A percentile compares a stretch with the other conserved stretches of the same genome.
Evolutionary conservation across 129 eudicot species (phyloP).

Genomic region (Smallanthus sonchifolius): DNA sequence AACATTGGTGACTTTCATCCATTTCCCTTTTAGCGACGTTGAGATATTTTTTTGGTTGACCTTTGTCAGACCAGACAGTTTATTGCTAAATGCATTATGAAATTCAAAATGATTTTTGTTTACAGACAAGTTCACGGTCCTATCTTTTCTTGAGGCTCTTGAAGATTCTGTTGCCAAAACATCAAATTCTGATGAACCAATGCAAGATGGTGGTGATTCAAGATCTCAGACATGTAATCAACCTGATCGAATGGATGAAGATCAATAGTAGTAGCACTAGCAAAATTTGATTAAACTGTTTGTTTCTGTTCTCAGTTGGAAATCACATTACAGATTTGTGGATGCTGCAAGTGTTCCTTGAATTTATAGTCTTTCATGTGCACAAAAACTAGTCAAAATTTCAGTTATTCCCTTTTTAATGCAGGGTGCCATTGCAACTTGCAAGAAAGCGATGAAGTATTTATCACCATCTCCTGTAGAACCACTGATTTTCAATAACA

Average conservation of each 20-base stretch:
- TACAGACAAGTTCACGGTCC: slow-evolving; percentile 87
- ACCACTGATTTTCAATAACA: not conserved
- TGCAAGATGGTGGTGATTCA: slow-evolving; percentile 35
- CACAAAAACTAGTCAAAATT: slow-evolving; percentile 11
- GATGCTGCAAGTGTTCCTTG: slow-evolving; percentile 19
- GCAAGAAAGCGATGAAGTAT: not conserved
- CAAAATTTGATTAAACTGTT: slow-evolving; percentile 3
- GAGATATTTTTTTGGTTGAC: not conserved
- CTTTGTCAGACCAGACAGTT: not conserved
- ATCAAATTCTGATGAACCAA: slow-evolving; percentile 34
- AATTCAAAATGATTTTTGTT: not conserved
- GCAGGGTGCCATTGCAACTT: not conserved
- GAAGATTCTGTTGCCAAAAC: slow-evolving; percentile 74
- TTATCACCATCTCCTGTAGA: not conserved
- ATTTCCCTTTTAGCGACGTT: not conserved
- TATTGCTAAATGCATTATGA: not conserved
- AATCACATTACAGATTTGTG: slow-evolving; percentile 23
- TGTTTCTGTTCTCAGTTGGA: slow-evolving; percentile 9
- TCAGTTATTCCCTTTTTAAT: not conserved
- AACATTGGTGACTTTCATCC: not conserved
- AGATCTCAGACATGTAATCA: slow-evolving; percentile 38
- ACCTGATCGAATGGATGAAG: slow-evolving; percentile 82
- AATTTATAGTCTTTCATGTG: slow-evolving; percentile 11
- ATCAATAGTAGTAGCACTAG: slow-evolving; percentile 29
- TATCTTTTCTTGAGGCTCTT: slow-evolving; percentile 96